phyloP scores from a whole-genome alignment of 176 grass and related monocot genomes.

The Luzula sylvatica region DNA sequence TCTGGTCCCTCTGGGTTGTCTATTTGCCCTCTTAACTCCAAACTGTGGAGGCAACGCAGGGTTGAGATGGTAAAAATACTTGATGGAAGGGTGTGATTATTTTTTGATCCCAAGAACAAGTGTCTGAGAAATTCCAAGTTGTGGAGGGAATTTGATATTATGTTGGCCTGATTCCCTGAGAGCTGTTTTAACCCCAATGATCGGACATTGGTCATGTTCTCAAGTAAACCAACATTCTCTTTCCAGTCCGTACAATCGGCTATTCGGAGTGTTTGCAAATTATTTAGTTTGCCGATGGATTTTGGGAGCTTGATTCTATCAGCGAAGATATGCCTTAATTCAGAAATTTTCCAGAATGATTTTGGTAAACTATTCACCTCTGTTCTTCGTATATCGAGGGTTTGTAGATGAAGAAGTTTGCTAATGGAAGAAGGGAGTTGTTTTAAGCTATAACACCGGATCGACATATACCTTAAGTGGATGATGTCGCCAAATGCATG shows the following conservation, averaged over 20 bases:
- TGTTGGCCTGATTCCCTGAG: conserved; percentile 6
- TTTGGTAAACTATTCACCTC: too few relatives aligned
- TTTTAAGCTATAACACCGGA: too few relatives aligned
- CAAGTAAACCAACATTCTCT: conserved; percentile 19
- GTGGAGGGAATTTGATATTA: conserved; percentile 20
- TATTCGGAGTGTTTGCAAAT: too few relatives aligned
- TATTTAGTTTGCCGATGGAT: conserved; percentile 33
- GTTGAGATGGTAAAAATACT: too few relatives aligned
- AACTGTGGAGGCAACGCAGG: conserved; percentile 39
- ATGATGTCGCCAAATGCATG: conserved; percentile 40
- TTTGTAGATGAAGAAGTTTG: conserved; percentile 49
- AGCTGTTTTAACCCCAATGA: too few relatives aligned
- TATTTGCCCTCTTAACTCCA: conserved; percentile 26
- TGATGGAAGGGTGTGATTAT: conserved; percentile 28
- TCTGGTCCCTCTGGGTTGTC: conserved; percentile 9
- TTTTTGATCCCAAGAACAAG: conserved; percentile 22
- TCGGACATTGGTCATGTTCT: too few relatives aligned
- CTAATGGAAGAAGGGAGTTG: too few relatives aligned
- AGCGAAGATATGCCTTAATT: too few relatives aligned
- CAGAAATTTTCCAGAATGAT: too few relatives aligned
- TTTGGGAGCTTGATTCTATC: conserved; percentile 26
- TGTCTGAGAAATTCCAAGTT: conserved; percentile 38
- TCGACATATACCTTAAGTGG: too few relatives aligned
- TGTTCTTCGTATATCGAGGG: conserved; percentile 27
- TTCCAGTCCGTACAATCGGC: conserved; percentile 25